A percentile compares a stretch with the other conserved stretches of the same genome.
Conservation (phyloP, 2,329 filamentous ascomycete species). For the Xylariaceae sp. region DNA sequence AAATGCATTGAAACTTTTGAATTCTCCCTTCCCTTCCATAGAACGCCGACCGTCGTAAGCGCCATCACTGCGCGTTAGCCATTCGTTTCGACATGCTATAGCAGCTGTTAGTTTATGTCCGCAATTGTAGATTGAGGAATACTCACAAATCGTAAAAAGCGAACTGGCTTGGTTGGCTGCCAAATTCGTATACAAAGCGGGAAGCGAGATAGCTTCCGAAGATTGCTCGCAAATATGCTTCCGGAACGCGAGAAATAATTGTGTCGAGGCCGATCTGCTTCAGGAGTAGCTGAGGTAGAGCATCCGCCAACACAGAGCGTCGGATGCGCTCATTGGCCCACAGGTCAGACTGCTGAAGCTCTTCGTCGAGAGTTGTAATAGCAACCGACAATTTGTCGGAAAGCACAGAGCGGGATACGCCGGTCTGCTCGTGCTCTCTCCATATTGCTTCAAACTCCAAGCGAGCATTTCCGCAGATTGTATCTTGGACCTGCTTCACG, state of each 20-base stretch:
- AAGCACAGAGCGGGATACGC: conserved; percentile 75
- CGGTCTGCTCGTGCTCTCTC: conserved; percentile 84
- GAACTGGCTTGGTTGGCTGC: conserved; percentile 89
- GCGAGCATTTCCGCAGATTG: conserved; percentile 84
- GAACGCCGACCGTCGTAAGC: background rate
- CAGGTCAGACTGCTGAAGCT: conserved; percentile 86
- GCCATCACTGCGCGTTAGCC: conserved; percentile 39
- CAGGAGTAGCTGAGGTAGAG: conserved; percentile 77
- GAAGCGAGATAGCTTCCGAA: conserved; percentile 95
- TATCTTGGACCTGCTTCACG: conserved; percentile 84
- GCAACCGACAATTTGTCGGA: conserved; percentile 87
- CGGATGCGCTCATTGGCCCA: conserved; percentile 82
- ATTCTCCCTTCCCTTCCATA: too few species aligned
- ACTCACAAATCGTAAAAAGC: conserved; percentile 98
- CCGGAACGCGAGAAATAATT: conserved; percentile 81
- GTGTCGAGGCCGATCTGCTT: conserved; percentile 88
- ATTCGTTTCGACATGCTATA: conserved; percentile 63
- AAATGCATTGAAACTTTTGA: too few species aligned
- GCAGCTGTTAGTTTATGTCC: conserved; percentile 29
- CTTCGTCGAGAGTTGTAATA: conserved; percentile 95
- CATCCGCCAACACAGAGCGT: conserved; percentile 74
- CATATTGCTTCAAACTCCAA: conserved; percentile 98
- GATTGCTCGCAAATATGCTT: conserved; percentile 88
- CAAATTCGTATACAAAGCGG: conserved; percentile 94
- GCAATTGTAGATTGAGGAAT: background rate